These are phyloP conservation scores for Pisolithus orientalis DNA, from an alignment of 768 basidiomycete genomes.

Conservation along the genomic window DNA sequence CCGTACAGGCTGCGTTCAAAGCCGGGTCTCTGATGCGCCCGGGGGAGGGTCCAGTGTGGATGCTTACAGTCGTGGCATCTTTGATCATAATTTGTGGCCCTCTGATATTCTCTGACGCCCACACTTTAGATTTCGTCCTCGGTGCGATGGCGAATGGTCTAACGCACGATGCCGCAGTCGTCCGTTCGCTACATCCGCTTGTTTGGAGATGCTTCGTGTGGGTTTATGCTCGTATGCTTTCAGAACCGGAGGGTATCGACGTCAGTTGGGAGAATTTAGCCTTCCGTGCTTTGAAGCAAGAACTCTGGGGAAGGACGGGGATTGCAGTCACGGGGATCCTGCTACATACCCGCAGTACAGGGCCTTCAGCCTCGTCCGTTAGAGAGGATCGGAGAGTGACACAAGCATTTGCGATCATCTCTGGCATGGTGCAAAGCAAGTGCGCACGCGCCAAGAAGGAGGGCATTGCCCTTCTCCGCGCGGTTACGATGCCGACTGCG, in stretches of 20 bases:
- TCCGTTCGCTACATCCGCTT: constrained; percentile 35
- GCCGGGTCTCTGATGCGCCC: constrained; percentile 12
- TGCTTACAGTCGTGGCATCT: constrained; percentile 37
- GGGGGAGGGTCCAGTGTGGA: constrained; percentile 36
- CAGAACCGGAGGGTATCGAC: constrained; percentile 11
- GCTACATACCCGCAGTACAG: constrained; percentile 18
- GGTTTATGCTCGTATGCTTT: constrained; percentile 42
- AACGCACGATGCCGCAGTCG: constrained; percentile 27
- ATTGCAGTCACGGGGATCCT: constrained; percentile 35
- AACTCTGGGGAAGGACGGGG: constrained; percentile 40
- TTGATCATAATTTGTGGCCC: constrained; percentile 43
- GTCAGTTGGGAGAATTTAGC: constrained; percentile 28
- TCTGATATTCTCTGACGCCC: constrained; percentile 35
- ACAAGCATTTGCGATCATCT: constrained; percentile 32
- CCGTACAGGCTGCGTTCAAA: constrained; percentile 25
- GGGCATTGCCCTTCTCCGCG: constrained; percentile 30
- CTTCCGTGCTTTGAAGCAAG: constrained; percentile 41
- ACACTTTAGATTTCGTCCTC: constrained; percentile 33
- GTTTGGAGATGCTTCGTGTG: constrained; percentile 54
- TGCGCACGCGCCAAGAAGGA: constrained; percentile 24
- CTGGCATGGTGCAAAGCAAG: constrained; percentile 30
- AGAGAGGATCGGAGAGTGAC: constrained; percentile 21
- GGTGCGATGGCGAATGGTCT: constrained; percentile 28
- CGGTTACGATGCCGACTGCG: constrained; percentile 29
- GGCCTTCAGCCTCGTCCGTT: background rate